phyloP scores from a whole-genome alignment of 139 green algal genomes.

The Spirogloea muscicola region DNA sequence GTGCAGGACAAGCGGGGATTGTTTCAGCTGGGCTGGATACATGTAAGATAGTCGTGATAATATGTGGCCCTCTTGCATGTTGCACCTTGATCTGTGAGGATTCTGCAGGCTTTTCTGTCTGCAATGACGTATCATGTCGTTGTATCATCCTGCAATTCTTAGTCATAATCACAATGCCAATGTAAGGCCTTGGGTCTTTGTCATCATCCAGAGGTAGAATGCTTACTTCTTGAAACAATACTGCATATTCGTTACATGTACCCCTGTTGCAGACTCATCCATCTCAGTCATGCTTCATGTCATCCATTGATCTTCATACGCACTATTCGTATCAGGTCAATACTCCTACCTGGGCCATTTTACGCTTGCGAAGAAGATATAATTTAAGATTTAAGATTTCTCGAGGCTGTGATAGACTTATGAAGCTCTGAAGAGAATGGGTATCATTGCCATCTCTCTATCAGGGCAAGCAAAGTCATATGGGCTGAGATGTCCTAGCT shows the following conservation, averaged over 20 bases:
- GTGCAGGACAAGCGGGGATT: constrained; percentile 56
- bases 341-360: neutral
- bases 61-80: too few species aligned
- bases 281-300: constrained; percentile 93
- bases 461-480: too few species aligned
- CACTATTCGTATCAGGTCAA: constrained; percentile 51
- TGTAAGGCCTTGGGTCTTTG: too few species aligned
- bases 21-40: constrained; percentile 91
- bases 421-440: neutral
- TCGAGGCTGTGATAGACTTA: neutral
- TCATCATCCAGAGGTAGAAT: too few species aligned
- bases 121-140: neutral
- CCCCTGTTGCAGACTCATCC: constrained; percentile 86
- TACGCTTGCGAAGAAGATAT: too few species aligned
- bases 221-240: too few species aligned
- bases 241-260: constrained; percentile 91
- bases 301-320: constrained; percentile 91
- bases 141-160: too few species aligned
- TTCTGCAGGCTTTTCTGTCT: neutral
- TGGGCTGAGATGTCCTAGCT: neutral
- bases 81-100: neutral
- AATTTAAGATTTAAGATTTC: too few species aligned
- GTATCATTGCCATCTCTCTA: too few species aligned
- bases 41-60: too few species aligned
- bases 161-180: too few species aligned